Base-by-base conservation (phyloP, 805 yeast species). In the Grigorovia transvaalensis region DNA sequence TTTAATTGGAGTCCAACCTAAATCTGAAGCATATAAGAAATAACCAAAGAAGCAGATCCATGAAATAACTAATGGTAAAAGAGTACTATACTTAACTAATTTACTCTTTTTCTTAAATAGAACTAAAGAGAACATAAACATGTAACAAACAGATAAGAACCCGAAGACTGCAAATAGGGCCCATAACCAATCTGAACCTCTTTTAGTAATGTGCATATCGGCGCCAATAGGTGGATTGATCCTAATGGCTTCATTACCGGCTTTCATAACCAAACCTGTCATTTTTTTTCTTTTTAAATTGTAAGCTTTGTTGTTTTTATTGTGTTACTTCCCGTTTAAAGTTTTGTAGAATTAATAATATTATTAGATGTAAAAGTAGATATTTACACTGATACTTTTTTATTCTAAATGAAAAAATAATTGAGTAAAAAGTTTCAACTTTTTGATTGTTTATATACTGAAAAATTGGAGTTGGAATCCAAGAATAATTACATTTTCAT, bases 161-260 rank as follows among this genome's bases (percentile, higher is more conserved):
- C 70, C 66, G 59, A 77, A 76, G n/a, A 78, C 54, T 41, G 75
- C 63, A 62, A 82, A 81, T 18, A 71, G 82, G 1, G 87, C 74
- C 84, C 85, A 82, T 57, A 78, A 72, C 86, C 85, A 82, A 64
- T 78, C 80, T 11, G 85, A 80, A 65, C 87, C 87, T 62, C 79
- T 79, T 12, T 60, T 53, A 5, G 84, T 81, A 33, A 82, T 52
- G 52, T 76, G 77, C 62, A 82, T 74, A 55, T 79, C 84, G 42
- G 73, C 68, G 35, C 64, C 66, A 7, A 69, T 57, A 51, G 75
- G 70, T 11, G 77, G 75, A 59, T 80, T 80, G 50, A 75, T 56
- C 5, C 57, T 53, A 19, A 77, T 59, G 41, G 77, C 80, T 48
- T 73, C 58, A 54, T 75, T 75, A 51, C 50, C 50, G 13, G 50